Base-by-base conservation (phyloP, 1,139 yeast genomes). In the Pichia sp. region DNA sequence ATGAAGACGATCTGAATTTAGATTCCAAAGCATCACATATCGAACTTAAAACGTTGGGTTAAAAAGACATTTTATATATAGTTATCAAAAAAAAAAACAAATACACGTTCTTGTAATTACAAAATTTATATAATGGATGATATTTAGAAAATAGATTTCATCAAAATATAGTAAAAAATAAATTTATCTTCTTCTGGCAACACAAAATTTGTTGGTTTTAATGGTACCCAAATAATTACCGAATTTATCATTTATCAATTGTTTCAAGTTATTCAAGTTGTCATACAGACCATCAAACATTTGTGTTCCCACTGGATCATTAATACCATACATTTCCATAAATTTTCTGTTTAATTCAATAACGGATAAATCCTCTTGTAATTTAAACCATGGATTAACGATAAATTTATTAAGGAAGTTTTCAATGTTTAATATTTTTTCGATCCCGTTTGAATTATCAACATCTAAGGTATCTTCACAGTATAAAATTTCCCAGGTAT, bases 391-490 rank as follows among this genome's bases (percentile, higher is more conserved):
- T 23, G 50, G 50, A 7, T 35, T 25, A 3, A 26, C 28, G 10
- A 48, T 26, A n/a, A 32, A 47, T 14, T 24, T 28, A 13, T 36
- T 27, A 3, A 38, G 6, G 14, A 43, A 43, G 4, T 19, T 11
- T 2, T 23, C 21, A 14, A 45, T 16, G 21, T 42, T 36, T 3
- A 48, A 27, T 4, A 41, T 25, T 29, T 33, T 38, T 33, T 46
- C 75, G 16, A 76, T 39, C 0, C 78, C 77, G 38, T 57, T 61
- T 20, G 68, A 57, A 4, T 71, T 68, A 31, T 68, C 72, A 2
- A 78, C 71, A 51, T 76, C 67, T 14, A 78, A 63, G 26, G 78
- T 64, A 20, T 67, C 62, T 10, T 61, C 59, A 50, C 81, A 73
- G 10, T 54, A 50, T 0, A 75, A 33, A 3, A 65, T 39, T 21